These are phyloP conservation scores for Sphagnurus paluster DNA, from an alignment of 1,284 basidiomycete species.

Conservation along the genomic window DNA sequence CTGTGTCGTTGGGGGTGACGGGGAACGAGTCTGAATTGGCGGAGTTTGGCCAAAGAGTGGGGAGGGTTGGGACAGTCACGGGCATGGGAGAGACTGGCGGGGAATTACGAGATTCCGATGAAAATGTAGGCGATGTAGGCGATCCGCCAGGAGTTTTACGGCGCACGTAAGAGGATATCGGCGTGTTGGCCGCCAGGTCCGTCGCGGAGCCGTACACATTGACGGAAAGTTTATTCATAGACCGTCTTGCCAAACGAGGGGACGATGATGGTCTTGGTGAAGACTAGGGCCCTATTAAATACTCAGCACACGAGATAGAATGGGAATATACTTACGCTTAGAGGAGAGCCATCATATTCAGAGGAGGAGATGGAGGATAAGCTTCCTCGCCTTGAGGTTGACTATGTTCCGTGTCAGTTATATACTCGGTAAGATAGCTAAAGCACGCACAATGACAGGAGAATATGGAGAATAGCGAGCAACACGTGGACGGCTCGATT, in stretches of 20 bases:
- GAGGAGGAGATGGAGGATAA: slow-evolving; percentile 42
- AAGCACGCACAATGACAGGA: slow-evolving; percentile 49
- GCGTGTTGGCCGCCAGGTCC: slow-evolving; percentile 54
- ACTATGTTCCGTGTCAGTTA: slow-evolving; percentile 24
- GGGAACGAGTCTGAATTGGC: slow-evolving; percentile 41
- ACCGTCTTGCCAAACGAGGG: slow-evolving; percentile 35
- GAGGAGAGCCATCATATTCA: slow-evolving; percentile 37
- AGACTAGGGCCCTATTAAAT: slow-evolving; percentile 27
- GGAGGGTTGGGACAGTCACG: slow-evolving; percentile 60
- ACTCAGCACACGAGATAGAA: slow-evolving; percentile 1
- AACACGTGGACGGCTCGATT: slow-evolving; percentile 40
- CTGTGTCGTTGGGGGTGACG: slow-evolving; percentile 37
- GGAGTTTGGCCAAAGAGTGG: slow-evolving; percentile 41
- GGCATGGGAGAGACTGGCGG: slow-evolving; percentile 44
- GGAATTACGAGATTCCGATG: slow-evolving; percentile 41
- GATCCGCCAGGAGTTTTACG: slow-evolving; percentile 74
- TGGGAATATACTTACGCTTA: slow-evolving; percentile 28
- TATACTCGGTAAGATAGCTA: slow-evolving; percentile 1
- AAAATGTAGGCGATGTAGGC: slow-evolving; percentile 65
- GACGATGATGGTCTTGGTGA: slow-evolving; percentile 49
- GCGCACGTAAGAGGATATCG: slow-evolving; percentile 75
- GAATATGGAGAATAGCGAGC: slow-evolving; percentile 68
- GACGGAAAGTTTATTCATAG: slow-evolving; percentile 39
- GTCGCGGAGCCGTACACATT: slow-evolving; percentile 44
- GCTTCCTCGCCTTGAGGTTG: slow-evolving; percentile 40